phyloP scores from a whole-genome alignment of 2,329 filamentous ascomycete species.

The Venturia pyrina region DNA sequence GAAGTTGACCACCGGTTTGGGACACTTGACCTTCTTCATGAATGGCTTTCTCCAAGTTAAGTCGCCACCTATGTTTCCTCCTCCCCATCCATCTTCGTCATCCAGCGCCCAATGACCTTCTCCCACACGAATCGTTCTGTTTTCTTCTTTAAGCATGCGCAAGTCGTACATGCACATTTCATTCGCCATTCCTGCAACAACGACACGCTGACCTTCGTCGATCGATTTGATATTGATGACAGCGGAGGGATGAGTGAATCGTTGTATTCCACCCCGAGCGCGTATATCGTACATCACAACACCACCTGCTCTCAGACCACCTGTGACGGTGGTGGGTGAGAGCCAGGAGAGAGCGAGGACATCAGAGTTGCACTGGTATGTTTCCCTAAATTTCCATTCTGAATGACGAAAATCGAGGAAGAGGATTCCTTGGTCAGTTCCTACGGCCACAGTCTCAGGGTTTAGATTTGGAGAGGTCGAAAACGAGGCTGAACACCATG shows the following conservation, averaged over 20 bases:
- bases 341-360: constrained; percentile 27
- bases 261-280: constrained; percentile 7
- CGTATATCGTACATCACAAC: constrained; percentile 23
- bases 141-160: constrained; percentile 14
- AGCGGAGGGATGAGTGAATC: constrained; percentile 14
- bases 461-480: constrained; percentile 14
- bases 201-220: constrained; percentile 7
- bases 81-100: neutral
- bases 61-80: neutral
- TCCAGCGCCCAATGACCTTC: neutral
- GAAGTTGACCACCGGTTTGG: constrained; percentile 20
- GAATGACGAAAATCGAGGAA: constrained; percentile 15
- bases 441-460: constrained; percentile 20
- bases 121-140: neutral
- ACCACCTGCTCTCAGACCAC: constrained; percentile 24
- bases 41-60: neutral
- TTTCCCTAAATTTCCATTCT: constrained; percentile 7
- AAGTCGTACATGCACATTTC: constrained; percentile 22
- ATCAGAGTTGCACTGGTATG: constrained; percentile 18
- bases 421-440: constrained; percentile 20
- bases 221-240: constrained; percentile 14
- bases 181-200: constrained; percentile 15
- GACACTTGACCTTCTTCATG: neutral
- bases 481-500: constrained; percentile 22
- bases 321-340: constrained; percentile 20